Evolutionary conservation across 495 filamentous ascomycete species (phyloP), one percentile per base, ranked within the genome.

Genomic region (Aspergillus wentii): DNA sequence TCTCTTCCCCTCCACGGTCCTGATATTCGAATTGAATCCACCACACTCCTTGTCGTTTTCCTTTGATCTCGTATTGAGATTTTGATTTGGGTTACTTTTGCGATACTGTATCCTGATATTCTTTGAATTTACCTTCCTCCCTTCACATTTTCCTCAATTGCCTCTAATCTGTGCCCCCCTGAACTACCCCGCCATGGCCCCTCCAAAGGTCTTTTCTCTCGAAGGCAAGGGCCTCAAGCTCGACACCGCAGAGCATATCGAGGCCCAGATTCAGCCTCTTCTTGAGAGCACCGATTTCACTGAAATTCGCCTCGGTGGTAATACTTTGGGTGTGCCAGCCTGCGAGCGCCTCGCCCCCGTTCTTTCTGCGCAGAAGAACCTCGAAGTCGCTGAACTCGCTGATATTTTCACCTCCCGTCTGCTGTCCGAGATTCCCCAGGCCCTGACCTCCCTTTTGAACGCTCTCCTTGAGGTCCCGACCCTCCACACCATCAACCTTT

Each of bases 321-420:
- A 96, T 68, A 96, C 94, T 5, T 65, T 97, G 17, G 92, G 92
- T 36, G 78, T 94, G 40, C 84, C 83, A 17, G 92, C 94, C 27
- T 90, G 80, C 55, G 79, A 86, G 55, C 78, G 85, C 27, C 76
- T 97, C 17, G 90, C 85, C 38, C 74, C 84, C 35, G 79, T 88
- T 32, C 74, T 97, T 27, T 69, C 78, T 44, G 80, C 81, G 20
- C 90, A 95, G 61, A 86, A 84, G 64, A 79, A 72, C 43, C 75
- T 98, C 30, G 62, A 90, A 76, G 68, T 82, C 39, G 89, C 87
- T 55, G 91, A 95, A 61, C 69, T 97, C 38, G 90, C 88, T 59
- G 92, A 98, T 59, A 94, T 98, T 68, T 98, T 97, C 68, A 98
- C 92, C 39, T 84, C 85, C 21, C 88, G 92, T 43, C 80, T 98